Base-by-base conservation (phyloP, 2,329 filamentous ascomycete species). In the Aspergillus piperis region DNA sequence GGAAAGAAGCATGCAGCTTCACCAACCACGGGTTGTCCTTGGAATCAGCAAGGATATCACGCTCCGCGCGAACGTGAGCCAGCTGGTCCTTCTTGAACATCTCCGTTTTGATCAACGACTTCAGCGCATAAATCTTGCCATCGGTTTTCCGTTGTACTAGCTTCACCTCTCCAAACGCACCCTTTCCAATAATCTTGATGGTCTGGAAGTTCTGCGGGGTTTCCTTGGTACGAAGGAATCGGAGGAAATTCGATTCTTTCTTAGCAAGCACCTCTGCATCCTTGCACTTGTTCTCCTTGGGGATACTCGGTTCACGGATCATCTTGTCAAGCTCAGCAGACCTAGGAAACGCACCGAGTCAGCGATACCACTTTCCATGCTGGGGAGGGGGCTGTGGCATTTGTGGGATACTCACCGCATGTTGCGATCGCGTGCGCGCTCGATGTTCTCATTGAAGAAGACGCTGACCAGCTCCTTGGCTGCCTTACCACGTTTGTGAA, bases 51-150 rank as follows among this genome's bases (percentile, higher is more conserved):
- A 99, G 83, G 69, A 99, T 98, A 76, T 99, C 95, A 84, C 95
- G 88, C 81, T 99, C 95, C 56, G 95, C 93, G 65, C 96, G 92
- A 62, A 99, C 95, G 80, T 99, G 95, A 17, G 95, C 95, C 62
- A 99, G 82, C 77, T 99, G 95, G 74, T 99, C 95, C 79, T 96
- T 97, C 81, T 96, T 97, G 82, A 97, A 97, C 95, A 99, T 99
- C 79, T 99, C 95, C 52, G 92, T 92, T 83, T 99, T 99, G 78
- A 99, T 92, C 68, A 99, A 83, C 49, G 94, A 98, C 82, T 99
- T 99, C 83, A 99, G 90, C 62, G 95, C 95, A 71, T 98, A 99
- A 65, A 99, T 93, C 79, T 96, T 96, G 78, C 91, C 92, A 72
- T 98, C 95, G 56, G 91, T 88, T 84, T 93, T 96, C 81, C 96